Conservation (phyloP, 1,284 basidiomycete species). For the Ustilago shanxiensis region DNA sequence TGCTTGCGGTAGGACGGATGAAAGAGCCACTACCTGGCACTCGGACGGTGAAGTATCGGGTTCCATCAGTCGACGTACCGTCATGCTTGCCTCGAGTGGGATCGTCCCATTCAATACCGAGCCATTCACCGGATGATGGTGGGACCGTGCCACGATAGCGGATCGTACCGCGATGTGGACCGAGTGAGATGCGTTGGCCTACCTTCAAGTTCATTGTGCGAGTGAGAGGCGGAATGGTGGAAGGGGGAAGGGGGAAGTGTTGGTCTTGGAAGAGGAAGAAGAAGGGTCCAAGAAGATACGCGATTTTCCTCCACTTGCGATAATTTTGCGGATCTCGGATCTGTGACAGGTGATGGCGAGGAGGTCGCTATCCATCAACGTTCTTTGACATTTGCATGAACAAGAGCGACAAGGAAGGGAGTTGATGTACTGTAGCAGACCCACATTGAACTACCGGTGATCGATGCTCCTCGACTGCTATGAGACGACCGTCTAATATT, state of each 20-base stretch:
- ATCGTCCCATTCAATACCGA: slow-evolving; percentile 96
- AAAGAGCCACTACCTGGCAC: slow-evolving; percentile 57
- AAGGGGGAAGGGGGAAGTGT: slow-evolving; percentile 18
- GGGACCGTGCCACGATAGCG: slow-evolving; percentile 79
- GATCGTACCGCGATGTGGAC: slow-evolving; percentile 73
- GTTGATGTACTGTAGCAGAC: not conserved
- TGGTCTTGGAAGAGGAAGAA: slow-evolving; percentile 17
- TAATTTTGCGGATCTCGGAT: slow-evolving; percentile 13
- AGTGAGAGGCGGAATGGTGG: not conserved
- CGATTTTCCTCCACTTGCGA: slow-evolving; percentile 5
- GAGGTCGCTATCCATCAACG: not conserved
- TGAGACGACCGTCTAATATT: not conserved
- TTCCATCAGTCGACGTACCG: slow-evolving; percentile 80
- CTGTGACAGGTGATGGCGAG: not conserved
- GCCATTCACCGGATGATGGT: slow-evolving; percentile 80
- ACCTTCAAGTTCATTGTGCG: slow-evolving; percentile 24
- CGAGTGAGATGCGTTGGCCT: slow-evolving; percentile 52
- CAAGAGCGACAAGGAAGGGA: not conserved
- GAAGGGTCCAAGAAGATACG: slow-evolving; percentile 10
- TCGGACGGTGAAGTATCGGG: slow-evolving; percentile 77
- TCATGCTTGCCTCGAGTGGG: slow-evolving; percentile 85
- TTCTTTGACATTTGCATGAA: not conserved
- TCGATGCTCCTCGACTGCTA: not conserved
- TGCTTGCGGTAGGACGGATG: slow-evolving; percentile 46
- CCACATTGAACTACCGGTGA: not conserved